Evolutionary conservation across 345 rosid genomes (phyloP).

Genomic region (Durio zibethinus): DNA sequence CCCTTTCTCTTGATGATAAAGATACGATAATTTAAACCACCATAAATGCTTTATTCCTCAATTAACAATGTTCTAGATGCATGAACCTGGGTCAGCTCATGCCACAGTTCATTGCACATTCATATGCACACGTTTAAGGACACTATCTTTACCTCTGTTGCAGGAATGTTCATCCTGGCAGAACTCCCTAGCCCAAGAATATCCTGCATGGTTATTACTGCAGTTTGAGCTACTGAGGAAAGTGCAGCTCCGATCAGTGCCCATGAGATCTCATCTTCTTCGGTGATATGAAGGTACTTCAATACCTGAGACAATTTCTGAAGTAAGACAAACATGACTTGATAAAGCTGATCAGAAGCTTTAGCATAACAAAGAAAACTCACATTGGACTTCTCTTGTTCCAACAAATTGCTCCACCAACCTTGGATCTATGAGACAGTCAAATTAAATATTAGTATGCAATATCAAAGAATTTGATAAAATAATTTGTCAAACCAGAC

Average conservation of each 20-base stretch:
- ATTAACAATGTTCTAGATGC: not conserved
- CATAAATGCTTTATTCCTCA: not conserved
- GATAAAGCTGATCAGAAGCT: not conserved
- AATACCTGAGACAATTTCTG: slow-evolving; percentile 42
- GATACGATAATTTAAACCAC: not conserved
- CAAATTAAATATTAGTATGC: slow-evolving; percentile 6
- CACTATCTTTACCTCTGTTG: slow-evolving; percentile 57
- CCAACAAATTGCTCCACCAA: slow-evolving; percentile 73
- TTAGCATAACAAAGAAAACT: slow-evolving; percentile 24
- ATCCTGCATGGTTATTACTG: slow-evolving; percentile 88
- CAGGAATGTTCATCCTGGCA: slow-evolving; percentile 91
- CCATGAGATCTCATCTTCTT: slow-evolving; percentile 61
- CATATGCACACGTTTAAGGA: not conserved
- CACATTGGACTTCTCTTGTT: slow-evolving; percentile 68
- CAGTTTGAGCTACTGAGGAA: slow-evolving; percentile 71
- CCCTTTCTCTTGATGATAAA: not conserved
- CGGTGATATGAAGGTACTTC: slow-evolving; percentile 56
- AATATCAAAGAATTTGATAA: not conserved
- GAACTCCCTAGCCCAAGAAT: slow-evolving; percentile 73
- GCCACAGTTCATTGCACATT: not conserved
- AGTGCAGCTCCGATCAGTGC: slow-evolving; percentile 54
- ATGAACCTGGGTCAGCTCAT: not conserved
- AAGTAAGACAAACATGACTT: not conserved
- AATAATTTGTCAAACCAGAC: not conserved
- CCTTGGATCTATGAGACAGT: slow-evolving; percentile 52